A percentile compares a stretch with the other conserved stretches of the same genome.
Conservation (phyloP, 306 rosid genomes). For the Aeschynomene evenia region DNA sequence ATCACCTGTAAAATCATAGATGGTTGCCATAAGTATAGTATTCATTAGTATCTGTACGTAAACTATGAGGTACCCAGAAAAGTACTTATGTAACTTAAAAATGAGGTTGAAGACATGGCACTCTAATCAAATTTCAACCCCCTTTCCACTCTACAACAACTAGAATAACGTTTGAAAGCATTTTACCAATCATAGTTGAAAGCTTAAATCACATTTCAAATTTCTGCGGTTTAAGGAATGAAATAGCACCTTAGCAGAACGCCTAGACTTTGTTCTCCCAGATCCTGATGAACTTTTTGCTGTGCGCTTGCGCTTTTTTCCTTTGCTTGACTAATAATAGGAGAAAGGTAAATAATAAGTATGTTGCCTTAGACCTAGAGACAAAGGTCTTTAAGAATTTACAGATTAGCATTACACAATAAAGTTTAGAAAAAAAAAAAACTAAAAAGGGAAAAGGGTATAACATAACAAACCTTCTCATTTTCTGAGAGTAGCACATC, state of each 20-base stretch:
- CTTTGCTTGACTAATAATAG: conserved; percentile 57
- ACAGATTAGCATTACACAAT: neutral
- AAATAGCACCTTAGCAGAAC: conserved; percentile 62
- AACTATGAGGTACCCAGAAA: neutral
- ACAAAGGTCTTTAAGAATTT: neutral
- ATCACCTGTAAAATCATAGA: neutral
- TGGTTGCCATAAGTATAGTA: neutral
- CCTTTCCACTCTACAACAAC: neutral
- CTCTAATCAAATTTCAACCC: neutral
- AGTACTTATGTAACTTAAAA: neutral
- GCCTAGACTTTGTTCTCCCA: conserved; percentile 54
- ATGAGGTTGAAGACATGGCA: conserved; percentile 1
- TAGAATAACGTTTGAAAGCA: neutral
- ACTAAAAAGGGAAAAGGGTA: conserved; percentile 11
- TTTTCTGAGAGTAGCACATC: conserved; percentile 70
- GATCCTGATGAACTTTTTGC: conserved; percentile 59
- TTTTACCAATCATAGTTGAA: neutral
- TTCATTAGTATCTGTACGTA: neutral
- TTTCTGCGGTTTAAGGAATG: conserved; percentile 14
- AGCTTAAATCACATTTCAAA: conserved; percentile 24
- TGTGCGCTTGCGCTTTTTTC: conserved; percentile 69
- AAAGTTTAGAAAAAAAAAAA: conserved; percentile 10
- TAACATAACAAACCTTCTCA: conserved; percentile 57
- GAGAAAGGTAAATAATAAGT: conserved; percentile 21
- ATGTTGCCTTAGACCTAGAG: neutral